These are phyloP conservation scores for Populus hybrid DNA, from an alignment of 441 rosid species.

Conservation along the genomic window DNA sequence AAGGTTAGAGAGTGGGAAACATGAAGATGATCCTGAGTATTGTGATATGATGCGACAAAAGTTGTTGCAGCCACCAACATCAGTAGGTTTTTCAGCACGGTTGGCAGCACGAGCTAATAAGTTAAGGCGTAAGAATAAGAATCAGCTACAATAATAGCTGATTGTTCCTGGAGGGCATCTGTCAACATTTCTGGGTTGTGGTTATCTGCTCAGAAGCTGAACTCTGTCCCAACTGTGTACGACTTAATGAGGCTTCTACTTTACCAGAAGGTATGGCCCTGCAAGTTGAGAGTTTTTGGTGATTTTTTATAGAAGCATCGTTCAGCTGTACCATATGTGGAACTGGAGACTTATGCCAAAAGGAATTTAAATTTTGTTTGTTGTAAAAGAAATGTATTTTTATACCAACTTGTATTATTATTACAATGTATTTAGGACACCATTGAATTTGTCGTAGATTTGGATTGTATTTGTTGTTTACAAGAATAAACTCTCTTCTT, in stretches of 20 bases:
- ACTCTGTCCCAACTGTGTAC: neutral
- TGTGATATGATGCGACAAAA: constrained; percentile 76
- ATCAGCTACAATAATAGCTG: constrained; percentile 6
- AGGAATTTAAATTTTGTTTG: constrained; percentile 19
- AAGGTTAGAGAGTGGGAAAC: constrained; percentile 71
- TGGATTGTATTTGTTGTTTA: too few relatives aligned
- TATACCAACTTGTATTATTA: neutral
- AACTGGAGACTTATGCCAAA: neutral
- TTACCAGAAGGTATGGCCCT: neutral
- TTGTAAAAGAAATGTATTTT: neutral
- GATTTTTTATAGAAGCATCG: constrained; percentile 16
- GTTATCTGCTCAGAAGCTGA: neutral
- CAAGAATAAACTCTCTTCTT: neutral
- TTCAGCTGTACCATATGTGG: constrained; percentile 8
- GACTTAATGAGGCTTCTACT: neutral
- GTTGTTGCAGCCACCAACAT: constrained; percentile 50
- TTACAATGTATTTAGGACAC: neutral
- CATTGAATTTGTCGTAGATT: too few relatives aligned
- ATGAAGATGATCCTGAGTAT: constrained; percentile 62
- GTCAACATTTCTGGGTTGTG: constrained; percentile 1
- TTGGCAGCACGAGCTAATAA: constrained; percentile 35
- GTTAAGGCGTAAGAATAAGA: constrained; percentile 3
- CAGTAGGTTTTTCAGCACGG: constrained; percentile 75
- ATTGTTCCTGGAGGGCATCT: neutral
- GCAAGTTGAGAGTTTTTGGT: neutral